Base-by-base conservation (phyloP, 2,329 filamentous ascomycete species). In the Acarospora socialis region DNA sequence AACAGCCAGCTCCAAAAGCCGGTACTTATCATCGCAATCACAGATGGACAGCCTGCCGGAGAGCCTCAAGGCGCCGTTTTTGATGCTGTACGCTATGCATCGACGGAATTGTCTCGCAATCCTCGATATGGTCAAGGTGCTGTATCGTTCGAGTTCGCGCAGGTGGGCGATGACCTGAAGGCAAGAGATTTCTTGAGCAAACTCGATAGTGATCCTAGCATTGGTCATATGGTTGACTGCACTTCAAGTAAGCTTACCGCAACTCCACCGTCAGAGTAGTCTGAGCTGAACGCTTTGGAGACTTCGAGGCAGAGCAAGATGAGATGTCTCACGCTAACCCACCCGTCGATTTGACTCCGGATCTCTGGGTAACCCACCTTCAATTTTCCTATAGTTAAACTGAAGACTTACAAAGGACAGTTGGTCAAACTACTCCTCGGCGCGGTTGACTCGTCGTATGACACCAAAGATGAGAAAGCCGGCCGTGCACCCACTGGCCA, bases 131-230 rank as follows among this genome's bases (percentile, higher is more conserved):
- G 71, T 19, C 58, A 59, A 17, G 66, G 67, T 29, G 70, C 69
- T n/a, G 52, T 77, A 37, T 65, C 69, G 0, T 77, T 77, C 57
- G 71, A 78, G 46, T 77, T 78, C 46, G 73, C 73, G 1, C 74
- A 79, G 44, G 74, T 79, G 29, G 74, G 74, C 39, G 77, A 76
- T 43, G 74, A 79, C 44, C 59, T 67, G 47, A 66, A 66, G 41
- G 74, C 74, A 2, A 67, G 68, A 33, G 66, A 74, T 38, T 79
- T 77, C 59, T 57, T 79, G 28, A 53, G 60, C 29, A 68, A 68
- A 44, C 61, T 79, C n/a, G 74, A 79, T 43, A 65, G 69, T 39
- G 71, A 78, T 37, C 70, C 71, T 8, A 51, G 53, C 14, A 66
- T 79, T 44, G 74, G 74, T 28, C 52, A 59, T 10, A 54, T 77